Conservation (phyloP, 2,329 filamentous ascomycete species). For the Claviceps quebecensis region DNA sequence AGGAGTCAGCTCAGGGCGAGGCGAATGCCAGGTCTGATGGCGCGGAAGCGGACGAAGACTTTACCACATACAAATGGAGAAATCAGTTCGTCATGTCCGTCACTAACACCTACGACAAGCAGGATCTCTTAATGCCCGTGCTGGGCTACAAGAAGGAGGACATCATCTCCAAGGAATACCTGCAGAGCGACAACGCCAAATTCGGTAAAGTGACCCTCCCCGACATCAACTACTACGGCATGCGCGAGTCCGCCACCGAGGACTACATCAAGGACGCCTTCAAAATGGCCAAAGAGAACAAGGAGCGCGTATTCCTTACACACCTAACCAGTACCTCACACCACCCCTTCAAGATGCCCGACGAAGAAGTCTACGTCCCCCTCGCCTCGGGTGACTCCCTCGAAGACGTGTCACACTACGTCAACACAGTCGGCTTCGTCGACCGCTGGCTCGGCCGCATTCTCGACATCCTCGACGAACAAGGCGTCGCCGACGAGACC, state of each 20-base stretch:
- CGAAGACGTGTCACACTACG: slow-evolving; percentile 18
- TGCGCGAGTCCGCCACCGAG: slow-evolving; percentile 17
- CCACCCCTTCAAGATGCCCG: slow-evolving; percentile 20
- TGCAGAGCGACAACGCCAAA: slow-evolving; percentile 15
- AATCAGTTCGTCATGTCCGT: slow-evolving; percentile 21
- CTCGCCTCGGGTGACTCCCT: slow-evolving; percentile 13
- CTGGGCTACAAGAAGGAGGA: slow-evolving; percentile 17
- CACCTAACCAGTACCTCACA: slow-evolving; percentile 24
- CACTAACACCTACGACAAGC: slow-evolving; percentile 20
- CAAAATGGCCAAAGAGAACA: slow-evolving; percentile 13
- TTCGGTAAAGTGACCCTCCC: slow-evolving; percentile 16
- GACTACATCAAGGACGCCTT: slow-evolving; percentile 21
- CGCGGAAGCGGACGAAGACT: slow-evolving; percentile 4
- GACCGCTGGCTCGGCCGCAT: slow-evolving; percentile 20
- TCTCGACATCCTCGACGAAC: slow-evolving; percentile 17
- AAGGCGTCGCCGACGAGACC: slow-evolving; percentile 19
- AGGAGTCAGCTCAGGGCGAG: slow-evolving; percentile 1
- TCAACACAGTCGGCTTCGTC: slow-evolving; percentile 19
- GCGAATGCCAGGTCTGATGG: background rate
- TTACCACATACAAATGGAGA: slow-evolving; percentile 16
- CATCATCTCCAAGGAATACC: slow-evolving; percentile 16
- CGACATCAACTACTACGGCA: slow-evolving; percentile 22
- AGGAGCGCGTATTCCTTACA: slow-evolving; percentile 20
- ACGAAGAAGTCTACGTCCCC: slow-evolving; percentile 14
- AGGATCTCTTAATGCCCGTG: slow-evolving; percentile 15